Conservation (phyloP, 2,329 filamentous ascomycete species). For the Dryadomyces quercivorus region DNA sequence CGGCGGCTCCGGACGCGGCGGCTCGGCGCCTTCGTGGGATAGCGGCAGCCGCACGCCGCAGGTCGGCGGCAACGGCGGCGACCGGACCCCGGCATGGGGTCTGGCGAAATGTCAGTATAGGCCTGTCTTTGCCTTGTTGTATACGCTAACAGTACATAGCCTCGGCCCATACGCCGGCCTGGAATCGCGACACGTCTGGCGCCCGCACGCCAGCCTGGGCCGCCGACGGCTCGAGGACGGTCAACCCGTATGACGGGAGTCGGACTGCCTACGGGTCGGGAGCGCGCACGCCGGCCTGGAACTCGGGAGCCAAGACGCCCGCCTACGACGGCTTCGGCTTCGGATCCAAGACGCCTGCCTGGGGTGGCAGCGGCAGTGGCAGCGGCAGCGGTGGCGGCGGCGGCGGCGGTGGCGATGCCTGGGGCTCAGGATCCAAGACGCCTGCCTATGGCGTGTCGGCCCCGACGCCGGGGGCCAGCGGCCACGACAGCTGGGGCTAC, state of each 20-base stretch:
- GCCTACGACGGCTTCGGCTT: conserved; percentile 51
- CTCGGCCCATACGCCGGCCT: conserved; percentile 49
- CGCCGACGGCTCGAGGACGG: conserved; percentile 50
- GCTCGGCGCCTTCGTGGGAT: conserved; percentile 40
- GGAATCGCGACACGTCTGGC: conserved; percentile 42
- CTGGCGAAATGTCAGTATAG: conserved; percentile 51
- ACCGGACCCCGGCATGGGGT: conserved; percentile 69
- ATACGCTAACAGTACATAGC: conserved; percentile 25
- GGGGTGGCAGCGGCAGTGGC: conserved; percentile 23
- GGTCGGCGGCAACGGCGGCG: conserved; percentile 42
- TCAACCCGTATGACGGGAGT: conserved; percentile 60
- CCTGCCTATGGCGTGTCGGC: conserved; percentile 56
- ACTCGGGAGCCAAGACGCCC: conserved; percentile 63
- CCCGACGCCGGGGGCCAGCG: conserved; percentile 45
- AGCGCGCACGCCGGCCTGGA: conserved; percentile 64
- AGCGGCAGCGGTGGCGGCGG: conserved; percentile 12
- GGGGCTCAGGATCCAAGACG: conserved; percentile 52
- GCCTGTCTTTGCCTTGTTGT: too few relatives aligned
- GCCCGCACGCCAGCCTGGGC: conserved; percentile 59
- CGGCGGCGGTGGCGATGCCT: conserved; percentile 13
- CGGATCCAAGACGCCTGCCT: conserved; percentile 59
- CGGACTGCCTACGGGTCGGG: conserved; percentile 68
- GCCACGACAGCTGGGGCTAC: conserved; percentile 48
- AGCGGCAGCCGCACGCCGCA: conserved; percentile 54
- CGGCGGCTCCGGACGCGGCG: conserved; percentile 15